These are phyloP conservation scores for Microbotryum lychnidis-dioicae DNA, from an alignment of 1,284 basidiomycete species.

Conservation along the genomic window DNA sequence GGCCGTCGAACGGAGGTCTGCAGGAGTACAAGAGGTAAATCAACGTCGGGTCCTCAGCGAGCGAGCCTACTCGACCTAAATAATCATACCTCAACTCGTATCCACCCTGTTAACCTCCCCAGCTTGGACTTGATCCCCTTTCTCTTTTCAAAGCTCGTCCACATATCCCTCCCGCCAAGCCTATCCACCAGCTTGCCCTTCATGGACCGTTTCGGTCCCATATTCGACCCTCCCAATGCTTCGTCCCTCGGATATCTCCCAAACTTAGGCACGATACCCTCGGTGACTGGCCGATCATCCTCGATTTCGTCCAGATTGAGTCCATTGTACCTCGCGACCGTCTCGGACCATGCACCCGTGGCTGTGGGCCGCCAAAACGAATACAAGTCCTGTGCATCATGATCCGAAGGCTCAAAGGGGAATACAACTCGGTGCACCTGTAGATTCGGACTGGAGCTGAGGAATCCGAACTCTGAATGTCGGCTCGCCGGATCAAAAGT, in stretches of 20 bases:
- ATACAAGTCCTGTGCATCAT: slow-evolving; percentile 2
- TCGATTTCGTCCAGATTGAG: slow-evolving; percentile 1
- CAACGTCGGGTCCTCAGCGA: background rate
- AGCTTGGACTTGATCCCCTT: background rate
- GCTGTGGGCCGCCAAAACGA: slow-evolving; percentile 4
- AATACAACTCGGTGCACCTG: background rate
- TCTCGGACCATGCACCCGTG: background rate
- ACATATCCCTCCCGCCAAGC: background rate
- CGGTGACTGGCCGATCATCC: background rate
- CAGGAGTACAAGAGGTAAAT: background rate
- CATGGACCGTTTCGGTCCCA: background rate
- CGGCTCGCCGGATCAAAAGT: background rate
- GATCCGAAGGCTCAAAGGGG: slow-evolving; percentile 8
- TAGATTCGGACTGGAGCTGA: background rate
- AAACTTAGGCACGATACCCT: background rate
- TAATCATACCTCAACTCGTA: background rate
- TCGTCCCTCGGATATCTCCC: slow-evolving; percentile 1
- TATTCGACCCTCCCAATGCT: background rate
- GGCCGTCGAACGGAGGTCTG: background rate
- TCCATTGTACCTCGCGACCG: background rate
- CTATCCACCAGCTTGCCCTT: background rate
- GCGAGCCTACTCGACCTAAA: background rate
- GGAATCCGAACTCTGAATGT: background rate
- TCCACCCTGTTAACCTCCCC: background rate
- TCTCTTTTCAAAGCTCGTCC: background rate